Evolutionary conservation across 1,139 yeast genomes (phyloP).

Genomic region (Candida labiduridarum): DNA sequence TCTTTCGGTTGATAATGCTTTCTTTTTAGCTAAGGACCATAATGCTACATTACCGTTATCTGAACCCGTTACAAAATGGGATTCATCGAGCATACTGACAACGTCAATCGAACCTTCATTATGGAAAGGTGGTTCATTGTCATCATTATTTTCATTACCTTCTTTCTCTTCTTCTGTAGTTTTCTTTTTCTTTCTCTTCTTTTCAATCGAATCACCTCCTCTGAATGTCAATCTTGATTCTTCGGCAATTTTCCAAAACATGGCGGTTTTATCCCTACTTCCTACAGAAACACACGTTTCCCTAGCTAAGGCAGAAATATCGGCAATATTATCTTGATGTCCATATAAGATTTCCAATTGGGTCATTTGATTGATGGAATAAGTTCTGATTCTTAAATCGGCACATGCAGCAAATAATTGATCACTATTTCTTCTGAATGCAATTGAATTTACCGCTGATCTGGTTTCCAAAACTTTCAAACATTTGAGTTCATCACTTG

Average conservation of each 20-base stretch:
- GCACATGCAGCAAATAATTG: slow-evolving; percentile 92
- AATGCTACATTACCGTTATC: slow-evolving; percentile 88
- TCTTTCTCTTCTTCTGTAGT: slow-evolving; percentile 28
- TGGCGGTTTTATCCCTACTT: slow-evolving; percentile 89
- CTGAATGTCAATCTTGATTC: slow-evolving; percentile 92
- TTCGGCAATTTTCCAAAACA: slow-evolving; percentile 95
- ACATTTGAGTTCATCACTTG: slow-evolving; percentile 73
- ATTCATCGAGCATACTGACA: slow-evolving; percentile 88
- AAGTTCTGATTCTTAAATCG: slow-evolving; percentile 87
- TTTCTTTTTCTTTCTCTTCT: slow-evolving; percentile 41
- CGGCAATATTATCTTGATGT: slow-evolving; percentile 88
- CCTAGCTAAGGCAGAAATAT: slow-evolving; percentile 73
- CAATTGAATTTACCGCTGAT: slow-evolving; percentile 71
- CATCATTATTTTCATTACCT: slow-evolving; percentile 11
- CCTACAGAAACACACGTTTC: slow-evolving; percentile 97
- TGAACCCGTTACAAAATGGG: slow-evolving; percentile 90
- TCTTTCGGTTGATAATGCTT: slow-evolving; percentile 71
- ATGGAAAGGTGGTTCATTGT: slow-evolving; percentile 36
- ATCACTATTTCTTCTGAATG: slow-evolving; percentile 79
- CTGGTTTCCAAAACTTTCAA: slow-evolving; percentile 76
- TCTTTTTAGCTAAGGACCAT: slow-evolving; percentile 91
- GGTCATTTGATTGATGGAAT: slow-evolving; percentile 80
- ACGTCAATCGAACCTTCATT: slow-evolving; percentile 91
- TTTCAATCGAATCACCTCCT: slow-evolving; percentile 72
- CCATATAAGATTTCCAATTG: slow-evolving; percentile 92